A percentile compares a stretch with the other conserved stretches of the same genome.
These are phyloP conservation scores for Magnaporthales sp. DNA, from an alignment of 2,329 filamentous ascomycete species.

Conservation along the genomic window DNA sequence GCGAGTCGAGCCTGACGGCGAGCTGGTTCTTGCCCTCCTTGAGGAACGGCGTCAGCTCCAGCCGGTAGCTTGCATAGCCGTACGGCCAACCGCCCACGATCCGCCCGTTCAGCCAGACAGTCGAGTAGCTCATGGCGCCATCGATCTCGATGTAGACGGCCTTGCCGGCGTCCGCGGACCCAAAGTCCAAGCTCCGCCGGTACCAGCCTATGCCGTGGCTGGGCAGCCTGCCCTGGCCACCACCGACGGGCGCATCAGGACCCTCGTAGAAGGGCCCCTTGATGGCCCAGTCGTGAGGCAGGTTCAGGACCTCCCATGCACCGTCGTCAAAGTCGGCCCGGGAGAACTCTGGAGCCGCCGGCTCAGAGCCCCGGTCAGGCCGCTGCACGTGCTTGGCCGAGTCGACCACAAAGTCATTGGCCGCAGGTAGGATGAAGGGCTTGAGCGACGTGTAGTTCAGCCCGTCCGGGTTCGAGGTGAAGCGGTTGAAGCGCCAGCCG, in stretches of 20 bases:
- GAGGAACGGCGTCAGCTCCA: slow-evolving; percentile 36
- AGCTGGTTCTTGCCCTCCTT: slow-evolving; percentile 28
- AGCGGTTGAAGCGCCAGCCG: slow-evolving; percentile 25
- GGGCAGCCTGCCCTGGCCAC: slow-evolving; percentile 33
- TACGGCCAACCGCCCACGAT: slow-evolving; percentile 43
- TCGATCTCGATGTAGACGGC: slow-evolving; percentile 37
- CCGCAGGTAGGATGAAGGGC: slow-evolving; percentile 12
- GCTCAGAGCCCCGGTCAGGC: background rate
- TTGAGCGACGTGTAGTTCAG: slow-evolving; percentile 22
- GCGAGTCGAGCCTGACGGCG: slow-evolving; percentile 42
- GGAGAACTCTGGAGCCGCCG: slow-evolving; percentile 7
- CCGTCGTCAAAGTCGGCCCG: slow-evolving; percentile 23
- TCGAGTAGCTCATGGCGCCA: slow-evolving; percentile 40
- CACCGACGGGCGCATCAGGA: slow-evolving; percentile 22
- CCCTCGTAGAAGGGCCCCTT: slow-evolving; percentile 31
- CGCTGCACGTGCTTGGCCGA: slow-evolving; percentile 8
- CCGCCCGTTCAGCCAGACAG: slow-evolving; percentile 39
- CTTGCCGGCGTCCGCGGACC: slow-evolving; percentile 22
- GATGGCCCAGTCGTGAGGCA: slow-evolving; percentile 42
- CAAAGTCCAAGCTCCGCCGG: slow-evolving; percentile 28
- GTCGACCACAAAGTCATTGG: slow-evolving; percentile 9
- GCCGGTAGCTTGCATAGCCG: slow-evolving; percentile 39
- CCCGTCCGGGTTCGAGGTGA: slow-evolving; percentile 22
- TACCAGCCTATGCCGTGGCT: slow-evolving; percentile 45
- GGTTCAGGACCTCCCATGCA: slow-evolving; percentile 28